Evolutionary conservation across 1,139 yeast genomes (phyloP).

Genomic region (Geotrichum fermentans): DNA sequence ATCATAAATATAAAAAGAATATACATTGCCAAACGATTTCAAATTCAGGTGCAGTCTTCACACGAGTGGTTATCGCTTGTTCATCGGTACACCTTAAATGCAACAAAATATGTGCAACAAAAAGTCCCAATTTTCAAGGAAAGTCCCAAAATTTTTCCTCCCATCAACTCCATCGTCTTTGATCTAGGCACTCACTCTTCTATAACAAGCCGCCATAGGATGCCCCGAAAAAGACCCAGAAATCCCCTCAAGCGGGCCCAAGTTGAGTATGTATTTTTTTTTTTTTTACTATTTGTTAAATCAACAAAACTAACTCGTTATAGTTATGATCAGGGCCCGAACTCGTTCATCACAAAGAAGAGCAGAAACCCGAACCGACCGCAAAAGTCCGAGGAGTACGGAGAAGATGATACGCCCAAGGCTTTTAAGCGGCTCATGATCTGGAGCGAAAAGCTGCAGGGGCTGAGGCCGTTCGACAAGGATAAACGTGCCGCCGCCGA

Average conservation of each 20-base stretch:
- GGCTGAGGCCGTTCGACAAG: slow-evolving; percentile 16
- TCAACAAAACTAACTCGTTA: not conserved
- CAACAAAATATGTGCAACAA: too few species aligned
- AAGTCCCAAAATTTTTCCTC: too few species aligned
- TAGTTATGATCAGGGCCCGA: slow-evolving; percentile 27
- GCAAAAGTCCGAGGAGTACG: slow-evolving; percentile 17
- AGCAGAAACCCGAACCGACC: slow-evolving; percentile 15
- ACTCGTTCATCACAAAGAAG: slow-evolving; percentile 21
- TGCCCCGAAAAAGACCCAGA: slow-evolving; percentile 32
- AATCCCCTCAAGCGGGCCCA: slow-evolving; percentile 30
- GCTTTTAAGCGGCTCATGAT: slow-evolving; percentile 33
- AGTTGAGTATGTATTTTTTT: slow-evolving; percentile 21
- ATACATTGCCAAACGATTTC: too few species aligned
- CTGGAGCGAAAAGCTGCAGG: slow-evolving; percentile 24
- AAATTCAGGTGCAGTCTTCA: too few species aligned
- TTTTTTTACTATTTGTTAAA: not conserved
- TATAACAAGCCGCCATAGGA: too few species aligned
- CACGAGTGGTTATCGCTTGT: too few species aligned
- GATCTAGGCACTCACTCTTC: too few species aligned
- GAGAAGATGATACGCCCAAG: slow-evolving; percentile 35
- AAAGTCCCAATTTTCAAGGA: too few species aligned
- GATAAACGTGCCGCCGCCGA: slow-evolving; percentile 3
- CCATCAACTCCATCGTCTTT: too few species aligned
- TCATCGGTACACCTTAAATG: too few species aligned
- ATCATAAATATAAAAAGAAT: not conserved